These are phyloP conservation scores for Abelmoschus esculentus DNA, from an alignment of 345 rosid genomes.

Conservation along the genomic window DNA sequence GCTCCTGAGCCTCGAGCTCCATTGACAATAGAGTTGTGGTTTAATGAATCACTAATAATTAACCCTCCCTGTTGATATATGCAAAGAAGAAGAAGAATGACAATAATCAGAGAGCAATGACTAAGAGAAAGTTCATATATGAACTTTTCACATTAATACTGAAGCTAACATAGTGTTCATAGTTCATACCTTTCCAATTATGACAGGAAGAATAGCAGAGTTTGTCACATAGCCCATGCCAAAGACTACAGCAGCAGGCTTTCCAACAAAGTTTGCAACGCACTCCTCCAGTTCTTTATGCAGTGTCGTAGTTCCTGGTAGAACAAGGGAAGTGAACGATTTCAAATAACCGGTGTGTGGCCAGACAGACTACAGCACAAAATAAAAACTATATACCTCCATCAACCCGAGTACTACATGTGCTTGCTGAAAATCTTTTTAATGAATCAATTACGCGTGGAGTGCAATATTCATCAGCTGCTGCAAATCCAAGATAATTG, in stretches of 20 bases:
- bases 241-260: constrained; percentile 11
- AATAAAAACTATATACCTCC: no score
- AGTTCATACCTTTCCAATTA: constrained; percentile 72
- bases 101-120: constrained; percentile 1
- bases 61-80: constrained; percentile 55
- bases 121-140: background rate
- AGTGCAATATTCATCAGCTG: no score
- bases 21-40: constrained; percentile 89
- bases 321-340: background rate
- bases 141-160: background rate
- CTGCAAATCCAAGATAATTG: no score
- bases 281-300: no score
- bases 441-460: no score
- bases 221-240: constrained; percentile 96
- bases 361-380: no score
- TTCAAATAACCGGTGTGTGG: no score
- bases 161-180: constrained; percentile 6
- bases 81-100: background rate
- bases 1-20: constrained; percentile 99
- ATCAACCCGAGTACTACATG: no score
- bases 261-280: no score
- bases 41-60: constrained; percentile 87
- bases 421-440: no score
- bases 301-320: no score
- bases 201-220: constrained; percentile 78